phyloP scores from a whole-genome alignment of 306 rosid species.

The Gastrolobium bilobum region DNA sequence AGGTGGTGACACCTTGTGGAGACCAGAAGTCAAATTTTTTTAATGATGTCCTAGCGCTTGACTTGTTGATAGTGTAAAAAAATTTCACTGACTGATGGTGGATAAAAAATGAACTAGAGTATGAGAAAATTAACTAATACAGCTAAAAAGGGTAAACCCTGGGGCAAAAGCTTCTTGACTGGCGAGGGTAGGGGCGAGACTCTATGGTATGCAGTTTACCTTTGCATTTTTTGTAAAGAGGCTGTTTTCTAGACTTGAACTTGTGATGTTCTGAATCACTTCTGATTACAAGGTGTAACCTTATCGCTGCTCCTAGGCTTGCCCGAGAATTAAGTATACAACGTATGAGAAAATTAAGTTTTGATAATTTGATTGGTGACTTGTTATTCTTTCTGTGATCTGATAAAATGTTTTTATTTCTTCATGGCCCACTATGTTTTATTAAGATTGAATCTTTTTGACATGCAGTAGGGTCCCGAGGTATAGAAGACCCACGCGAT shows the following conservation, averaged over 20 bases:
- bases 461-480: conserved; percentile 90
- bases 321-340: too few relatives aligned
- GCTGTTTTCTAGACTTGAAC: too few relatives aligned
- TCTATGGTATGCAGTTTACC: too few relatives aligned
- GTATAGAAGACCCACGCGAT: conserved; percentile 91
- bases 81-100: not conserved
- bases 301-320: too few relatives aligned
- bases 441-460: conserved; percentile 38
- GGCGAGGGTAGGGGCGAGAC: too few relatives aligned
- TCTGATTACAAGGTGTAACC: too few relatives aligned
- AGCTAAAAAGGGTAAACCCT: too few relatives aligned
- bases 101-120: not conserved
- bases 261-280: too few relatives aligned
- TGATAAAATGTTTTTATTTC: conserved; percentile 16
- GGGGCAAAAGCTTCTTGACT: too few relatives aligned
- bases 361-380: not conserved
- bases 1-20: not conserved
- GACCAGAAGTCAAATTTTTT: not conserved
- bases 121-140: too few relatives aligned
- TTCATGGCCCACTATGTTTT: not conserved
- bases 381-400: conserved; percentile 21
- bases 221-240: too few relatives aligned
- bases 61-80: not conserved
- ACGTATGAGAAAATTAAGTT: not conserved
- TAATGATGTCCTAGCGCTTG: not conserved